These are phyloP conservation scores for Myxozyma neglecta DNA, from an alignment of 805 yeast genomes.

Conservation along the genomic window DNA sequence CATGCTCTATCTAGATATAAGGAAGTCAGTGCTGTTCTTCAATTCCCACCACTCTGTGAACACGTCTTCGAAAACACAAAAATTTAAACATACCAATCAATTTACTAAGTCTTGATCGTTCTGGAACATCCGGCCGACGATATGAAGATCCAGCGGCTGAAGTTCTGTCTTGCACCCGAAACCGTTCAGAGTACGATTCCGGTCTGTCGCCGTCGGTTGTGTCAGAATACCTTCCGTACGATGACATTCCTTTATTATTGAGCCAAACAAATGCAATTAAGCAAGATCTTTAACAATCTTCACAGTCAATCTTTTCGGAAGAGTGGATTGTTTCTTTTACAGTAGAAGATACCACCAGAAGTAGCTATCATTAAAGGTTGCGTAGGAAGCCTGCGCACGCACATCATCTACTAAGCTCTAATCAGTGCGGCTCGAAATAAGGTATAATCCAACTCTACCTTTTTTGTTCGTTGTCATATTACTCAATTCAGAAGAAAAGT, in stretches of 20 bases:
- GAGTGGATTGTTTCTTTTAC: too few species aligned
- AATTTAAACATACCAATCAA: constrained; percentile 35
- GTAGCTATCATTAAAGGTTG: too few species aligned
- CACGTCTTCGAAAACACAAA: too few species aligned
- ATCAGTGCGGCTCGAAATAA: too few species aligned
- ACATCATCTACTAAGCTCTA: too few species aligned
- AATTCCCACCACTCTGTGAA: neutral
- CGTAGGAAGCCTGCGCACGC: too few species aligned
- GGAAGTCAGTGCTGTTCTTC: neutral
- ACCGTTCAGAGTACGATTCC: constrained; percentile 39
- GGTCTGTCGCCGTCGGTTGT: constrained; percentile 14
- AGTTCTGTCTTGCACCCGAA: constrained; percentile 34
- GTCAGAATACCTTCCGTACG: constrained; percentile 27
- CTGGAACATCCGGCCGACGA: constrained; percentile 16
- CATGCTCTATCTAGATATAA: constrained; percentile 68
- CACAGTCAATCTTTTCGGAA: too few species aligned
- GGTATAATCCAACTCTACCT: too few species aligned
- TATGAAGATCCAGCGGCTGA: constrained; percentile 2
- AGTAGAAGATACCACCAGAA: too few species aligned
- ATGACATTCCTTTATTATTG: constrained; percentile 3
- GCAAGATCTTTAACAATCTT: too few species aligned
- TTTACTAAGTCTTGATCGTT: constrained; percentile 34
- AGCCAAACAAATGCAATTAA: neutral
- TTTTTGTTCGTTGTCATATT: too few species aligned
- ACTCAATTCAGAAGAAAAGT: neutral